Evolutionary conservation across 2,329 filamentous ascomycete genomes (phyloP), one percentile per base, ranked within the genome.

Genomic region (Cryphonectria nitschkei): DNA sequence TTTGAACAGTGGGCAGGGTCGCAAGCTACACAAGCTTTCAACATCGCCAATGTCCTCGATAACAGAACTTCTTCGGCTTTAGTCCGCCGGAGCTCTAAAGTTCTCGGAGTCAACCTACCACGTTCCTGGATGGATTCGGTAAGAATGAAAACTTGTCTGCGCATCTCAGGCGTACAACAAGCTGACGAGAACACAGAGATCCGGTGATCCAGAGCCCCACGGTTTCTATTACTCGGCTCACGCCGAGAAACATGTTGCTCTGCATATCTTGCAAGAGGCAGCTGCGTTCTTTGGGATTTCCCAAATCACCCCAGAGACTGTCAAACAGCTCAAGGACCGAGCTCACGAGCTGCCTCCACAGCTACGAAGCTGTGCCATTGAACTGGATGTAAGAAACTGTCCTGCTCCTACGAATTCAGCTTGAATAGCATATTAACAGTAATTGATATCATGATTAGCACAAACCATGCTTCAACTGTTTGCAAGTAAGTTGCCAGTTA

Each of bases 1-100:
- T 16, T 50, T n/a, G 7, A 50, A 50, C 22, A 50, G 70, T 19
- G 68, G 70, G 70, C 37, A 41, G 16, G n/a, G 39, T 34, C 14
- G 1, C 13, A n/a, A 34, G 43, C 41, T 9, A 52, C 3, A 32
- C 22, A 65, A 16, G 29, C 19, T 6, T 11, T 16, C 11, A 50
- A 46, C 1, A 39, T 39, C 26, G 16, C 29, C 11, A 64, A 66
- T 0, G 46, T 67, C 0, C 67, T 71, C 9, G 5, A 63, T 13
- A 50, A 43, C 16, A 41, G 3, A 0, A 34, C n/a, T 0, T 67
- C 62, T 4, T 63, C 63, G 1, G 37, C 2, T 6, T 37, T 66
- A 14, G 46, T 50, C 0, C 68, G 5, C 3, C 34, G 29, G 0
- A 26, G 43, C 5, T 61, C 56, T 0, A 3, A 1, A 1, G 14